Percentiles rank a stretch among this genome's conserved stretches.
Conservation (phyloP, 1,284 basidiomycete species). For the Microbotryum saponariae region DNA sequence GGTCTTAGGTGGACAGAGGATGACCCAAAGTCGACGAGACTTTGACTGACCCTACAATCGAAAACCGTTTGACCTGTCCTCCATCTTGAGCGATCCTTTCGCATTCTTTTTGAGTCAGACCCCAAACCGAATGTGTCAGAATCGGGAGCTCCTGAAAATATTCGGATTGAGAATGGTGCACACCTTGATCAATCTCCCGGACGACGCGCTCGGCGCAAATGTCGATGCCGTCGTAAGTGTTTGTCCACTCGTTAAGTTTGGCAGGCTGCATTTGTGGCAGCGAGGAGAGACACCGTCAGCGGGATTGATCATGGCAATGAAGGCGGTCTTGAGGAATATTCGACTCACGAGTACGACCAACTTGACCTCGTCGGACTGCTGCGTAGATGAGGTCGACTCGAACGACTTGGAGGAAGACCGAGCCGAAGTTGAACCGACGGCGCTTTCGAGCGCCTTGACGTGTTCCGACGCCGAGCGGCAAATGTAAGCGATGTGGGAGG, state of each 20-base stretch:
- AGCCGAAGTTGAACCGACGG: not conserved
- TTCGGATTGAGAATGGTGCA: slow-evolving; percentile 16
- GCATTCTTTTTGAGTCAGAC: slow-evolving; percentile 39
- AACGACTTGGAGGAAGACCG: not conserved
- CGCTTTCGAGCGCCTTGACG: not conserved
- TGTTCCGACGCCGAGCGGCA: slow-evolving; percentile 15
- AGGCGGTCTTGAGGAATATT: too few relatives aligned
- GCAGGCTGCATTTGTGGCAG: slow-evolving; percentile 1
- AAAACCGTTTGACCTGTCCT: slow-evolving; percentile 57
- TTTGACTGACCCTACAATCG: slow-evolving; percentile 51
- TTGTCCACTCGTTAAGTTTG: slow-evolving; percentile 51
- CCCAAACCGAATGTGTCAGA: slow-evolving; percentile 35
- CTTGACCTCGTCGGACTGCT: not conserved
- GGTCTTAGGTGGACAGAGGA: not conserved
- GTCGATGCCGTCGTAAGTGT: slow-evolving; percentile 62
- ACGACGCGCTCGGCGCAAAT: slow-evolving; percentile 63
- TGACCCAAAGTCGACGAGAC: not conserved
- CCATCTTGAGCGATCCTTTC: slow-evolving; percentile 48
- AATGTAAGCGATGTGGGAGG: slow-evolving; percentile 27
- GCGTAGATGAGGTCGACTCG: not conserved
- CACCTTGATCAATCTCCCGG: slow-evolving; percentile 48
- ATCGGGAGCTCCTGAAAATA: slow-evolving; percentile 44
- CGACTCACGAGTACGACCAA: slow-evolving; percentile 16
- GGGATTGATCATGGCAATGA: too few relatives aligned
- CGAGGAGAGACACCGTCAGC: too few relatives aligned